Base-by-base conservation (phyloP, 164 flowering plant genomes). In the Macadamia tetraphylla region DNA sequence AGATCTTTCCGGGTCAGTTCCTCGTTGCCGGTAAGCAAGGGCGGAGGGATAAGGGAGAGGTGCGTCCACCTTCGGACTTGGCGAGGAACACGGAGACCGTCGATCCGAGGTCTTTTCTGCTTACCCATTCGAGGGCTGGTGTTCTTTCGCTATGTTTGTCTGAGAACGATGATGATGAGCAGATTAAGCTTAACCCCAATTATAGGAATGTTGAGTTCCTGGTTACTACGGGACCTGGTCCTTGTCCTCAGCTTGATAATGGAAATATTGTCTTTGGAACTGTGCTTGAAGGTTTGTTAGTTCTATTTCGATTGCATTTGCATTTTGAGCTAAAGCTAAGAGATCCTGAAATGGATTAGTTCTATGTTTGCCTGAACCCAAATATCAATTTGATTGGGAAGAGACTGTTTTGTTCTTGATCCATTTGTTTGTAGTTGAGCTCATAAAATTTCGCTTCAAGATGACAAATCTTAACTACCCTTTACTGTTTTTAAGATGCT, bases 221-320 rank as follows among this genome's bases (percentile, higher is more conserved):
- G 81, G 86, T 94, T 61, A 94, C 98, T 1, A 91, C 98, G 3
- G 98, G 98, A 6, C 98, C 98, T 2, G 97, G 93, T 18, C 97
- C 97, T 0, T 83, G 89, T 70, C 97, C 97, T 5, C 80, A 88
- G 75, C 90, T 94, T 42, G 97, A 94, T 67, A 58, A 63, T 66
- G 77, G 76, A 75, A 94, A 94, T 75, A 90, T 94, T 58, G 96
- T 94, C 23, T 94, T 94, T 65, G 97, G 97, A 29, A 56, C 84
- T 2, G 97, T 94, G 58, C 87, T 91, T 64, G 95, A 91, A 91
- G 97, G 98, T 94, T 23, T 73, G 81, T 64, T 43, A 74, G 81
- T 64, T 43, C 53, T 29, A 35, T 14, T 31, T 67, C 32, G 10
- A 30, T 31, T 56, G 43, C 65, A 18, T n/a, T 29, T 18, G 49